A percentile compares a stretch with the other conserved stretches of the same genome.
These are phyloP conservation scores for Starmerella sp. DNA, from an alignment of 805 yeast genomes.

Conservation along the genomic window DNA sequence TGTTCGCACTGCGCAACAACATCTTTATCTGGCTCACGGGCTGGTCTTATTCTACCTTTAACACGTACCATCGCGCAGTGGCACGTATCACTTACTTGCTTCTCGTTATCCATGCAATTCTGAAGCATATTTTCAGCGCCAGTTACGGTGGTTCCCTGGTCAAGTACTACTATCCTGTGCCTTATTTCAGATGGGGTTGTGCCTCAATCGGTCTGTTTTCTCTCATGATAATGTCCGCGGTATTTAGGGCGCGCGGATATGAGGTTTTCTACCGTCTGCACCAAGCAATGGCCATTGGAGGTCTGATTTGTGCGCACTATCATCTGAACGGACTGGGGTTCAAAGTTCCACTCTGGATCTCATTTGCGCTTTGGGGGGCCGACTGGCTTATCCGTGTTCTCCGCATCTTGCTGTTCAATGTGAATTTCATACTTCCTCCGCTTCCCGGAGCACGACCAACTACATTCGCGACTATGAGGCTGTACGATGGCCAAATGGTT, in stretches of 20 bases:
- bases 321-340: slow-evolving; percentile 46
- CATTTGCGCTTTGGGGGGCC: slow-evolving; percentile 53
- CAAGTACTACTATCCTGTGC: slow-evolving; percentile 29
- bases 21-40: slow-evolving; percentile 48
- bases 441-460: slow-evolving; percentile 27
- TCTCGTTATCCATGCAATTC: slow-evolving; percentile 37
- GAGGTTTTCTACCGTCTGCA: slow-evolving; percentile 47
- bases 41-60: slow-evolving; percentile 45
- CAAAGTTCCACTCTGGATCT: slow-evolving; percentile 42
- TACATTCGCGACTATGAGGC: slow-evolving; percentile 32
- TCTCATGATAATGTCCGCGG: slow-evolving; percentile 38
- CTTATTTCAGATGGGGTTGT: slow-evolving; percentile 30
- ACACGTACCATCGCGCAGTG: slow-evolving; percentile 48
- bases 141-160: slow-evolving; percentile 28
- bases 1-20: slow-evolving; percentile 56
- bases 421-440: slow-evolving; percentile 29
- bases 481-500: slow-evolving; percentile 38
- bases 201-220: slow-evolving; percentile 30
- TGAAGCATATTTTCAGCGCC: slow-evolving; percentile 39
- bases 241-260: slow-evolving; percentile 41
- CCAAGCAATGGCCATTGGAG: slow-evolving; percentile 41
- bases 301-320: slow-evolving; percentile 44
- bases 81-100: slow-evolving; percentile 36
- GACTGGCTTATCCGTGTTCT: slow-evolving; percentile 50
- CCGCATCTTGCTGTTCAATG: slow-evolving; percentile 34